Evolutionary conservation across 495 filamentous ascomycete genomes (phyloP).

Genomic region (Penicillium subrubescens): DNA sequence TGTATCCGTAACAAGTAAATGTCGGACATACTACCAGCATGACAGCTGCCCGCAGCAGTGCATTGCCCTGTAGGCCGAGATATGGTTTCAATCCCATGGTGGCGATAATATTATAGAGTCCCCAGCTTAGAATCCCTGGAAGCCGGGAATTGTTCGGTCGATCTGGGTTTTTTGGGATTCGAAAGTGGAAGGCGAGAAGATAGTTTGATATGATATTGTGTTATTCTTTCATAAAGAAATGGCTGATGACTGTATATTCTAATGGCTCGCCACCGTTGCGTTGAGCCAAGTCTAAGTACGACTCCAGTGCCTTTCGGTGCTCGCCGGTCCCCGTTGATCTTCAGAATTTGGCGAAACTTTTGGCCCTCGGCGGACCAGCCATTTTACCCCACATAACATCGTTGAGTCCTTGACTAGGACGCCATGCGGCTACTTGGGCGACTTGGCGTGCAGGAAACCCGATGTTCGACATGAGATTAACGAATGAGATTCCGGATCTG

Average conservation of each 20-base stretch:
- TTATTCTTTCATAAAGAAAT: neutral
- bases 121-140: too few species aligned
- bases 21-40: slow-evolving; percentile 10
- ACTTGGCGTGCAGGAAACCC: slow-evolving; percentile 1
- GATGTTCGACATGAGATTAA: neutral
- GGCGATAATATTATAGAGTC: neutral
- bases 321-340: slow-evolving; percentile 8
- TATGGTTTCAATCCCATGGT: slow-evolving; percentile 6
- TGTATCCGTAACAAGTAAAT: slow-evolving; percentile 33
- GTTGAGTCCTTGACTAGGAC: neutral
- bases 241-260: neutral
- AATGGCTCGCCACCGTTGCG: neutral
- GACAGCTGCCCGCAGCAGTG: slow-evolving; percentile 4
- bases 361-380: neutral
- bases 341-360: neutral
- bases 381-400: neutral
- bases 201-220: neutral
- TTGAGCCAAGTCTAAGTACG: slow-evolving; percentile 5
- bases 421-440: neutral
- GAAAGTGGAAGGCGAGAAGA: neutral
- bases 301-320: neutral
- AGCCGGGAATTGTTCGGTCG: neutral
- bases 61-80: slow-evolving; percentile 9
- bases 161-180: neutral
- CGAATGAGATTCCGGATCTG: neutral